Conservation (phyloP, 768 basidiomycete genomes). For the Arthromyces matolae region DNA sequence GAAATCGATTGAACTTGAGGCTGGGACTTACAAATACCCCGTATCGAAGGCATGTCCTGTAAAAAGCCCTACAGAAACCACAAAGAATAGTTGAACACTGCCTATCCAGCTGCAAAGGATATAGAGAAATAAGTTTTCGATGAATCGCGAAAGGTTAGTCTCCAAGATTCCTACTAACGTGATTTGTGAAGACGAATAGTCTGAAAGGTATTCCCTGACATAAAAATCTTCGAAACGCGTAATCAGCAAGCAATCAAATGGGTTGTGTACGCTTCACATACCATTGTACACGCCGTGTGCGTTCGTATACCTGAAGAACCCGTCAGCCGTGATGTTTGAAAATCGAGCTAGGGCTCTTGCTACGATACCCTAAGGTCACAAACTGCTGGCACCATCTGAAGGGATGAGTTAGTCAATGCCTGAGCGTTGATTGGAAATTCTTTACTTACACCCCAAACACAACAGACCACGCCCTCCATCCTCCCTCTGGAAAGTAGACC, state of each 20-base stretch:
- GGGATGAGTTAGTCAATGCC: not conserved
- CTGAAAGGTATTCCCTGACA: constrained; percentile 22
- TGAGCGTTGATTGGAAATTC: too few relatives aligned
- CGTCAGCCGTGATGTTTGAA: not conserved
- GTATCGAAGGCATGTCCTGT: constrained; percentile 24
- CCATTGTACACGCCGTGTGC: constrained; percentile 23
- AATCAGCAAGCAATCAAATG: too few relatives aligned
- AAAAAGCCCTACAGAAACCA: constrained; percentile 23
- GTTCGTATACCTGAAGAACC: constrained; percentile 18
- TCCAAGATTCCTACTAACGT: constrained; percentile 16
- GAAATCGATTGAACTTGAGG: not conserved
- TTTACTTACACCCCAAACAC: constrained; percentile 24
- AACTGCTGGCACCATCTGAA: constrained; percentile 24
- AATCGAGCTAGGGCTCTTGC: not conserved
- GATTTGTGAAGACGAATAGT: constrained; percentile 23
- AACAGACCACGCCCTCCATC: constrained; percentile 23
- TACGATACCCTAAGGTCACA: constrained; percentile 22
- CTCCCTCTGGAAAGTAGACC: constrained; percentile 19
- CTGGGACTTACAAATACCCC: constrained; percentile 25
- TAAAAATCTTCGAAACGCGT: too few relatives aligned
- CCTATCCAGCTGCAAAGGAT: constrained; percentile 24
- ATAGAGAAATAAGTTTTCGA: not conserved
- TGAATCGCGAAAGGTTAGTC: too few relatives aligned
- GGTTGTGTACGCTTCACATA: not conserved
- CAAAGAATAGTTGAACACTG: constrained; percentile 23